Base-by-base conservation (phyloP, 2,329 filamentous ascomycete genomes). In the Ophiostoma sp. region DNA sequence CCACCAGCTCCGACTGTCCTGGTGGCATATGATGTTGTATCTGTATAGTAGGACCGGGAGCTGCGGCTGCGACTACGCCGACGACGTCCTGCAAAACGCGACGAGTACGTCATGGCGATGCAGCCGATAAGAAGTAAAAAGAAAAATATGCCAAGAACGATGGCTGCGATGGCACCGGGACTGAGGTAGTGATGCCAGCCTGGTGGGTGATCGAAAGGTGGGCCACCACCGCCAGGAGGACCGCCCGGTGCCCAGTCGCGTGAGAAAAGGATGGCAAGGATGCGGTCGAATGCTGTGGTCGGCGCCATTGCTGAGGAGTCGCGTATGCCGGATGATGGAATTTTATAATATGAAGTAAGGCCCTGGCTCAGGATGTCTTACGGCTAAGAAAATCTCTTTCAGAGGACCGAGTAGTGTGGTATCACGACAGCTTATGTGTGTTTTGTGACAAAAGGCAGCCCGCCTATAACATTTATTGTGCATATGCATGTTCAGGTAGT, bases 151-250 rank as follows among this genome's bases (percentile, higher is more conserved):
- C 69, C 69, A 25, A 71, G 55, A 5, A 64, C 55, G 3, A 71
- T 71, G 42, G 69, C 69, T 9, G 69, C 69, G 11, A 71, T 71
- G 25, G 69, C 39, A 17, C 69, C 69, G 11, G 55, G 36, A 11
- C 57, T 31, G 19, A 71, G 69, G 5, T 50, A 36, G 57, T 36
- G 25, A 28, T 63, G 69, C 69, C 69, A 71, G 57, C 42, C 28
- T n/a, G 55, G 17, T 2, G 39, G 55, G 6, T 42, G 36, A n/a
- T 39, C 39, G 17, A 45, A 31, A 1, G 39, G 55, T 17, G 69
- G 69, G 9, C 55, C 64, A 19, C 42, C 31, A 39, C 52, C 66
- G 45, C 48, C 42, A 0, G 59, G 59, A 42, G 59, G 59, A 15
- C 36, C 66, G 7, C 45, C 45, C 2, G 66, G 42, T 31, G 33